phyloP scores from a whole-genome alignment of 768 basidiomycete species.

The Lactarius vividus region DNA sequence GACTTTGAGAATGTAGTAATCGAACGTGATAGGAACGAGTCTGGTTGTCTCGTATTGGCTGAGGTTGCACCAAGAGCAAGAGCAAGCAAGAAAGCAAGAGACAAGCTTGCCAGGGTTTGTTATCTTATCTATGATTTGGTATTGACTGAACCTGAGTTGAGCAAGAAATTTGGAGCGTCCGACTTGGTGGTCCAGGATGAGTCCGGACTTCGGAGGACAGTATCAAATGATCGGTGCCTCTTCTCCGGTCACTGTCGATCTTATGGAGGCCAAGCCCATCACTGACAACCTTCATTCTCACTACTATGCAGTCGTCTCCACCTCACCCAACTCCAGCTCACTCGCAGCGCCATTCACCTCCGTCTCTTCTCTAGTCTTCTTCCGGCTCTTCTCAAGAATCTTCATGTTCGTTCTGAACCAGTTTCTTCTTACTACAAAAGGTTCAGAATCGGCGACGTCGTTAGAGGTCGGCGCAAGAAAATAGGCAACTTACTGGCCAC shows the following conservation, averaged over 20 bases:
- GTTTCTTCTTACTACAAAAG: constrained; percentile 39
- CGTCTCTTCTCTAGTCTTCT: constrained; percentile 67
- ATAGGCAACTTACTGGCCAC: constrained; percentile 34
- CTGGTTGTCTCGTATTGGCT: too few relatives aligned
- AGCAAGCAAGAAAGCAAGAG: too few relatives aligned
- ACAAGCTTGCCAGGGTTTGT: too few relatives aligned
- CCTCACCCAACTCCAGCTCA: constrained; percentile 11
- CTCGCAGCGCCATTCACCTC: constrained; percentile 45
- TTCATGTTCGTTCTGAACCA: constrained; percentile 92
- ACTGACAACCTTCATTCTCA: not conserved
- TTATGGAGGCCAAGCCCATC: not conserved
- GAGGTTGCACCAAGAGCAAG: too few relatives aligned
- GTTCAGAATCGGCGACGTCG: not conserved
- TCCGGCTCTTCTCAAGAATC: constrained; percentile 81
- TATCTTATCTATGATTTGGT: too few relatives aligned
- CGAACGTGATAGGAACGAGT: too few relatives aligned
- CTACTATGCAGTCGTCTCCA: not conserved
- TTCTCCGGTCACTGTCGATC: not conserved
- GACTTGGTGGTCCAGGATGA: too few relatives aligned
- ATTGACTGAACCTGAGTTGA: too few relatives aligned
- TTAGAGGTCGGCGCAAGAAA: not conserved
- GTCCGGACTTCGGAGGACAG: too few relatives aligned
- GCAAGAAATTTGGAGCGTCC: too few relatives aligned
- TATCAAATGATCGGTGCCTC: too few relatives aligned
- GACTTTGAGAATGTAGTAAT: too few relatives aligned